Evolutionary conservation across 176 grass and related monocot species (phyloP), one percentile per base, ranked within the genome.

Genomic region (Paspalum notatum): DNA sequence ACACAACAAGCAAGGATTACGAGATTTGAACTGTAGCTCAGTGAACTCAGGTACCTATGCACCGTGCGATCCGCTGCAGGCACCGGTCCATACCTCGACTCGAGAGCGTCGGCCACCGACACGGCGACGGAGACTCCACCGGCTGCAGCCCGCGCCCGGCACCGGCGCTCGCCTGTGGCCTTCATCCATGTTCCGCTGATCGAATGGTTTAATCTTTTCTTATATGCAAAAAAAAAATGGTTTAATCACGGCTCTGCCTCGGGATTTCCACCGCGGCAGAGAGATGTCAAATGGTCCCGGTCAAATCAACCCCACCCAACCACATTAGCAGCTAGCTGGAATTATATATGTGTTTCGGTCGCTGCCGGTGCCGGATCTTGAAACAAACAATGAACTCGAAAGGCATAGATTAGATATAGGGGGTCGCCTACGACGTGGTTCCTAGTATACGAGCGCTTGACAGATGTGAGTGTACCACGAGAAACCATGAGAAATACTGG

Each of bases 41-140:
- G 72, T 84, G 84, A 74, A 77, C n/a, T n/a, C n/a, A n/a, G n/a
- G n/a, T n/a, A n/a, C n/a, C n/a, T n/a, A n/a, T n/a, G n/a, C n/a
- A n/a, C n/a, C n/a, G n/a, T n/a, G n/a, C n/a, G n/a, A n/a, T n/a
- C n/a, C n/a, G n/a, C n/a, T n/a, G n/a, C n/a, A n/a, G n/a, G n/a
- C n/a, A n/a, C n/a, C 65, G 58, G 71, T 49, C 59, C 46, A 44
- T n/a, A 49, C 48, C 42, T 32, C 32, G 32, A 32, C n/a, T 32
- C 24, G 6, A 8, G 43, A 68, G 81, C 88, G 88, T 90, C 88
- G 88, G 88, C 59, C 78, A 86, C 88, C 88, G 88, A 90, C 88
- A 78, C 78, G 77, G 83, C 58, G 78, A 73, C 78, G 77, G 83
- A 50, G 78, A 82, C 66, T 65, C 48, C 78, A 86, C 83, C 83